phyloP scores from a whole-genome alignment of 139 green algal species.

The Chlamydomonas applanata region DNA sequence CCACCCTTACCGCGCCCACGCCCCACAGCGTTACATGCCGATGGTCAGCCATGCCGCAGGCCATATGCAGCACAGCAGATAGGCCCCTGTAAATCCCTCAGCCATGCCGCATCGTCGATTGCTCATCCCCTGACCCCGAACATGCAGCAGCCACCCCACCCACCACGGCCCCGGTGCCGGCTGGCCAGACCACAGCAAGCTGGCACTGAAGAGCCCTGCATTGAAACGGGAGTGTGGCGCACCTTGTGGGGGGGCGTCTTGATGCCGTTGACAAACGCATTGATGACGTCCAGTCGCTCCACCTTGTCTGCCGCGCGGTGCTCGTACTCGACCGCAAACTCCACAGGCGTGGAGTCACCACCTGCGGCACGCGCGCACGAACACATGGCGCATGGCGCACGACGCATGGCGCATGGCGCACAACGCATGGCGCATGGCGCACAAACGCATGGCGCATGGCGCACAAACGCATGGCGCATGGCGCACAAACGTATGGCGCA shows the following conservation, averaged over 20 bases:
- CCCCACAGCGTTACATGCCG: too few species aligned
- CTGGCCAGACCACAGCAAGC: background rate
- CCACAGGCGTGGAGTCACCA: background rate
- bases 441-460: too few species aligned
- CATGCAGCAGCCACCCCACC: background rate
- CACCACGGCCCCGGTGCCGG: background rate
- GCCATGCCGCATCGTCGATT: background rate
- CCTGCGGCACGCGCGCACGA: too few species aligned
- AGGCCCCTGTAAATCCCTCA: background rate
- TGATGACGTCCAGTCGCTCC: slow-evolving; percentile 41
- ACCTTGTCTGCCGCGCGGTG: slow-evolving; percentile 44
- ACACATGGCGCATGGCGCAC: too few species aligned
- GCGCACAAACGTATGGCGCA: too few species aligned
- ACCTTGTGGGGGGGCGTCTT: slow-evolving; percentile 47
- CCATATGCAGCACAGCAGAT: background rate
- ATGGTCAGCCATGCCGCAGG: too few species aligned
- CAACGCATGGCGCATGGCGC: too few species aligned
- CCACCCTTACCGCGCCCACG: too few species aligned
- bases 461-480: too few species aligned
- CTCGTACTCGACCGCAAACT: slow-evolving; percentile 57
- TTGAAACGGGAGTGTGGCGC: background rate
- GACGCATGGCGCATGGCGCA: too few species aligned
- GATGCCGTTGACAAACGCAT: slow-evolving; percentile 41
- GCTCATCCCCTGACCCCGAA: background rate
- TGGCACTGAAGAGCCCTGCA: background rate